phyloP scores from a whole-genome alignment of 345 rosid species.

The Noccaea caerulescens region DNA sequence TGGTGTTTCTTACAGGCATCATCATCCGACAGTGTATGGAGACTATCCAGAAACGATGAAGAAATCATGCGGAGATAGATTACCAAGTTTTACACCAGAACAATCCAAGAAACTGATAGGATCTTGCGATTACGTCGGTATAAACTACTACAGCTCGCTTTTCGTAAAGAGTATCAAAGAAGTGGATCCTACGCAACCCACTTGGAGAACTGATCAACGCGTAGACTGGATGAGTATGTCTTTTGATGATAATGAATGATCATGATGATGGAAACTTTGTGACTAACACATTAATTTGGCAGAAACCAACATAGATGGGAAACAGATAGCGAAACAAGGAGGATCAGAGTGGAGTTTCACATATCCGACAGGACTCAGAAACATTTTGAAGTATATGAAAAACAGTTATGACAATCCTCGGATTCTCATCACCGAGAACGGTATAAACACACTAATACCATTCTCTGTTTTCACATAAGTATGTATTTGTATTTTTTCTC shows the following conservation, averaged over 20 bases:
- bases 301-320: constrained; percentile 46
- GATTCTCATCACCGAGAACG: constrained; percentile 40
- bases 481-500: background rate
- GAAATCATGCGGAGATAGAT: constrained; percentile 49
- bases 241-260: background rate
- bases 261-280: background rate
- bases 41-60: constrained; percentile 66
- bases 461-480: background rate
- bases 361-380: constrained; percentile 45
- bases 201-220: constrained; percentile 47
- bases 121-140: constrained; percentile 60
- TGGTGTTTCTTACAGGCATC: constrained; percentile 45
- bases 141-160: constrained; percentile 62
- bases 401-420: constrained; percentile 38
- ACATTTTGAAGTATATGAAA: constrained; percentile 42
- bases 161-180: constrained; percentile 37
- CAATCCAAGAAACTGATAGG: constrained; percentile 53
- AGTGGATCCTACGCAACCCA: constrained; percentile 41
- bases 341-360: constrained; percentile 50
- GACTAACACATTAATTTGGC: constrained; percentile 4
- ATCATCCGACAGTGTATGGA: constrained; percentile 58
- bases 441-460: constrained; percentile 2
- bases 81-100: constrained; percentile 61
- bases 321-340: constrained; percentile 45
- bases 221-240: constrained; percentile 47